Base-by-base conservation (phyloP, 2,329 filamentous ascomycete genomes). In the Sarocladiaceae sp. region DNA sequence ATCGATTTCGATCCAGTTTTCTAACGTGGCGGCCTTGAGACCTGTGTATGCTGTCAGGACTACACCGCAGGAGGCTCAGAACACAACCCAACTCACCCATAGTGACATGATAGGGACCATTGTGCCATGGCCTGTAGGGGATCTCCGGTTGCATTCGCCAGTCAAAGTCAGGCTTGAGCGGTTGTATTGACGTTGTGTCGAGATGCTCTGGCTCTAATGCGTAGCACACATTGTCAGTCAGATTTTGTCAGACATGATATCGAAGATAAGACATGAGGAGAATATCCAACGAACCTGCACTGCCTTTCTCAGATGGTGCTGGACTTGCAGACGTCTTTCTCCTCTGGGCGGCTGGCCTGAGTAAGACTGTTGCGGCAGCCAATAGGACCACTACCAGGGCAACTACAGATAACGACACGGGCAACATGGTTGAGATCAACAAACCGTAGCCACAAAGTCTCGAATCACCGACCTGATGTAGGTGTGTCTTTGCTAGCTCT, bases 1-100 rank as follows among this genome's bases (percentile, higher is more conserved):
- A n/a, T 40, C 35, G 11, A 40, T 40, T 16, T 40, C 35, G 6
- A 40, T 21, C 35, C 35, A 40, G 11, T 40, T 21, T 4, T 40
- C 21, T 4, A 24, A 13, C 9, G 10, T 20, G 16, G 35, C 21
- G 4, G 16, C 24, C 24, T 40, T 19, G 18, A 40, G 19, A 12
- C 35, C 35, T 40, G 16, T 29, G 13, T 29, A 29, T 7, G 7
- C 9, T 29, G 26, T 29, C 13, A 29, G 26, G 9, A 9, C 26
- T 29, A 13, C 26, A 13, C 26, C 26, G 9, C 7, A 13, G 7
- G 7, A 7, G 26, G 13, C 9, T 9, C 26, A 13, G 9, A 13
- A 29, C 13, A 13, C 26, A 7, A 24, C 3, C 10, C 10, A 13
- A 24, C 35, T 3, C 24, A 40, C 35, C 35, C 35, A 40, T 40